Conservation (phyloP, 2,329 filamentous ascomycete genomes). For the Arthrobotrys pseudoclavata region DNA sequence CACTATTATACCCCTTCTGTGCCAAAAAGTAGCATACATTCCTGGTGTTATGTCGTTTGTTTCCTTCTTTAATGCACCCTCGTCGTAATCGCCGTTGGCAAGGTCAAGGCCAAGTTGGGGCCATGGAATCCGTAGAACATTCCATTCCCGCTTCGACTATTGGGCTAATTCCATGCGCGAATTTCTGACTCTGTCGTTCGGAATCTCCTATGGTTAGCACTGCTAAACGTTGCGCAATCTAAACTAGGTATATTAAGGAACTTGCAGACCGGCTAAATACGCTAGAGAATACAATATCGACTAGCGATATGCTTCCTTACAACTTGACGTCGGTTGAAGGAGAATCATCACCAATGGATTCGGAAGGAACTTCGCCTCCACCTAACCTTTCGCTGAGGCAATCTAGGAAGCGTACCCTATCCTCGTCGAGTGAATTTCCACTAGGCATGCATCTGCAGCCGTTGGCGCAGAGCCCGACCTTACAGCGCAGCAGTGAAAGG, state of each 20-base stretch:
- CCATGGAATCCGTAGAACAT: conserved; percentile 59
- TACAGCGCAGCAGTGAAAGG: conserved; percentile 62
- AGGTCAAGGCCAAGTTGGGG: conserved; percentile 39
- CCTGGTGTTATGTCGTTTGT: conserved; percentile 2
- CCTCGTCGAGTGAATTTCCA: conserved; percentile 64
- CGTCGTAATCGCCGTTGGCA: conserved; percentile 45
- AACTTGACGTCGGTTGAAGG: conserved; percentile 63
- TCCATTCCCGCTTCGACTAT: conserved; percentile 58
- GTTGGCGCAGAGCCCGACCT: conserved; percentile 62
- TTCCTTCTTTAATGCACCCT: conserved; percentile 33
- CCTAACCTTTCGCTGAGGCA: conserved; percentile 59
- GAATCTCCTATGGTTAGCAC: conserved; percentile 59
- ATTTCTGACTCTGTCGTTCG: conserved; percentile 40
- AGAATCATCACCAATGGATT: conserved; percentile 63
- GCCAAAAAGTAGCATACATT: conserved; percentile 17
- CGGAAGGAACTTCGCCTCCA: conserved; percentile 64
- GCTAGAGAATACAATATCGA: conserved; percentile 82
- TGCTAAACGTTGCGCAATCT: conserved; percentile 58
- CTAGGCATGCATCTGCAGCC: conserved; percentile 63
- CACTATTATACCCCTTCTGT: conserved; percentile 35
- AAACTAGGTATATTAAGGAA: conserved; percentile 85
- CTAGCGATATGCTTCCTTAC: conserved; percentile 63
- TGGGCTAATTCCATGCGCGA: conserved; percentile 61
- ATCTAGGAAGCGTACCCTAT: conserved; percentile 69
- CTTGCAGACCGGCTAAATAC: conserved; percentile 85